Conservation (phyloP, 2,329 filamentous ascomycete genomes). For the Cucurbitaria berberidis region DNA sequence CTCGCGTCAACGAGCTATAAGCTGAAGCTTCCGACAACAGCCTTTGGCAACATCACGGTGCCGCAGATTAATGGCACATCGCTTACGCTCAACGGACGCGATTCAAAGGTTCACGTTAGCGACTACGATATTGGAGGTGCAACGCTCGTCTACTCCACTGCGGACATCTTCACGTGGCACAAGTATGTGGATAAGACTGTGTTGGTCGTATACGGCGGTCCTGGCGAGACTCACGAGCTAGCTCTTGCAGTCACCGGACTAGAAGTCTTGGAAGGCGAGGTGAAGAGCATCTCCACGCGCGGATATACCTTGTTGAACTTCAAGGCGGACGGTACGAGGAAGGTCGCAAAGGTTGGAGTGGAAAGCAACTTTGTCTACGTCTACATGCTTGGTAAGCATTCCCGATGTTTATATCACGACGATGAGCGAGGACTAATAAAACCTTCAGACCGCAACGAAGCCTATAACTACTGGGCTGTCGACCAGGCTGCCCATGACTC, state of each 20-base stretch:
- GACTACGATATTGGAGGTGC: conserved; percentile 69
- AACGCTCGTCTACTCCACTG: conserved; percentile 70
- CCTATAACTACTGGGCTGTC: conserved; percentile 73
- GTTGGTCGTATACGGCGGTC: conserved; percentile 68
- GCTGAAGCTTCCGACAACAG: conserved; percentile 66
- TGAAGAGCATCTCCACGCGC: conserved; percentile 46
- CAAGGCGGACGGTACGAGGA: conserved; percentile 60
- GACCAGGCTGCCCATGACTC: conserved; percentile 50
- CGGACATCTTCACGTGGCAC: conserved; percentile 73
- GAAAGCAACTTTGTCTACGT: conserved; percentile 56
- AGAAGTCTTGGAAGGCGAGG: conserved; percentile 52
- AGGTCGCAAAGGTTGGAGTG: conserved; percentile 56
- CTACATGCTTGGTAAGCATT: conserved; percentile 61
- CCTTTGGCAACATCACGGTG: conserved; percentile 60
- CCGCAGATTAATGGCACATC: conserved; percentile 63
- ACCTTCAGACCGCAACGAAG: conserved; percentile 65
- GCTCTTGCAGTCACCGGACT: conserved; percentile 52
- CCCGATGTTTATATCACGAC: neutral
- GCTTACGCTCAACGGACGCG: conserved; percentile 66
- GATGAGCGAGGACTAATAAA: conserved; percentile 18
- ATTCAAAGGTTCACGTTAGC: conserved; percentile 71
- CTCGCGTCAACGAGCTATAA: conserved; percentile 65
- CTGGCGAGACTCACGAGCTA: conserved; percentile 68
- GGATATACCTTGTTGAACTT: conserved; percentile 61
- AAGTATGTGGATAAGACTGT: conserved; percentile 65